phyloP scores from a whole-genome alignment of 2,329 filamentous ascomycete genomes.

The Orbilia ellipsospora region DNA sequence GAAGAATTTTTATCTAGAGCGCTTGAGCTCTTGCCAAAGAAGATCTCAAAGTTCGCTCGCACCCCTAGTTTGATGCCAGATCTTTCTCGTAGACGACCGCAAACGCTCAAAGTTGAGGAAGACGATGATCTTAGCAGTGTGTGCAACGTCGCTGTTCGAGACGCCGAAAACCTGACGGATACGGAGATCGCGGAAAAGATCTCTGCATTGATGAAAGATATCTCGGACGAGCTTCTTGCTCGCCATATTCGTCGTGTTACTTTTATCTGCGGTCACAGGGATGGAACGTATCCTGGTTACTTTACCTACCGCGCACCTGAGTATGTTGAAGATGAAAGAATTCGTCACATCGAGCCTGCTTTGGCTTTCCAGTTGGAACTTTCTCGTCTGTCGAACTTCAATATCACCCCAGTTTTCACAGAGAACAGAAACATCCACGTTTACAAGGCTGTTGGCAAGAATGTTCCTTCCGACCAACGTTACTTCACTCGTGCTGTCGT shows the following conservation, averaged over 20 bases:
- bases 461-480: constrained; percentile 93
- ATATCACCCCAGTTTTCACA: constrained; percentile 97
- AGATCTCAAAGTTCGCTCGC: constrained; percentile 66
- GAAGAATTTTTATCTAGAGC: constrained; percentile 87
- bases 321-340: constrained; percentile 91
- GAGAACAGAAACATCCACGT: constrained; percentile 99
- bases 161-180: constrained; percentile 85
- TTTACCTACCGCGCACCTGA: constrained; percentile 95
- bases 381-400: constrained; percentile 91
- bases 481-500: constrained; percentile 98
- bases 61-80: constrained; percentile 75
- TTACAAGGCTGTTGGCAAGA: constrained; percentile 95
- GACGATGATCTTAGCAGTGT: constrained; percentile 88
- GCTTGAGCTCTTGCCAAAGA: constrained; percentile 79
- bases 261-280: constrained; percentile 94
- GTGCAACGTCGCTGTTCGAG: constrained; percentile 88
- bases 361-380: constrained; percentile 99
- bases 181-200: constrained; percentile 82
- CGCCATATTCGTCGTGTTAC: constrained; percentile 89
- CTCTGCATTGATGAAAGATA: constrained; percentile 77
- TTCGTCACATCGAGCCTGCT: constrained; percentile 95
- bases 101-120: constrained; percentile 61
- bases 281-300: constrained; percentile 95
- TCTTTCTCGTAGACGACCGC: constrained; percentile 75
- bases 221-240: constrained; percentile 83